Base-by-base conservation (phyloP, 805 yeast genomes). In the Candida sakaeoensis region DNA sequence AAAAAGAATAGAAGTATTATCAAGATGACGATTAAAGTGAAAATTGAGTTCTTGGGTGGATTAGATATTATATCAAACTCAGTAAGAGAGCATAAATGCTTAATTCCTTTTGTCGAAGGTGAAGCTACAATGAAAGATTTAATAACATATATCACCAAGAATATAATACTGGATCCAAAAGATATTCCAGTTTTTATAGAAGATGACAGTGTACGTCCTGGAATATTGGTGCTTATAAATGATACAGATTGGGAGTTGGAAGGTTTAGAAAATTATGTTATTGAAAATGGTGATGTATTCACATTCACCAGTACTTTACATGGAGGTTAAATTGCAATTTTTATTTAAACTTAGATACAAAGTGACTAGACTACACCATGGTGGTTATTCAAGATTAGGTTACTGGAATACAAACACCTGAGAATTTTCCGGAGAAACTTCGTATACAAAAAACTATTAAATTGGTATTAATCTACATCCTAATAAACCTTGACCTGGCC, bases 221-320 rank as follows among this genome's bases (percentile, higher is more conserved):
- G 99, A 2, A 87, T 91, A 34, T 67, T 91, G 45, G 96, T 93
- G 8, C 71, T 91, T 41, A 84, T 91, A 46, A 91, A 91, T 55
- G 98, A 91, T 57, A 80, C 95, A 0, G 99, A 91, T 63, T 91
- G 98, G 98, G 99, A 91, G 54, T 63, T 91, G 10, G 95, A 89
- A 58, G 98, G 88, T 8, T 89, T 82, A 60, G 89, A 86, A 51
- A 83, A 77, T 8, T 89, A 89, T 53, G 78, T 70, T n/a, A 58
- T 93, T 12, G 84, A 86, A 58, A 63, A 74, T 35, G 82, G 85
- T 9, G 99, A 91, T 59, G 70, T 77, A 16, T 74, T 91, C 28
- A 79, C 95, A 2, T 91, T 91, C 54, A 91, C 97, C 1, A 85
- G 95, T 30, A 93, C 99, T 3, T 67, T 91, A 45, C 99, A 91